Evolutionary conservation across 306 rosid species (phyloP).

Genomic region (Prosopis cineraria): DNA sequence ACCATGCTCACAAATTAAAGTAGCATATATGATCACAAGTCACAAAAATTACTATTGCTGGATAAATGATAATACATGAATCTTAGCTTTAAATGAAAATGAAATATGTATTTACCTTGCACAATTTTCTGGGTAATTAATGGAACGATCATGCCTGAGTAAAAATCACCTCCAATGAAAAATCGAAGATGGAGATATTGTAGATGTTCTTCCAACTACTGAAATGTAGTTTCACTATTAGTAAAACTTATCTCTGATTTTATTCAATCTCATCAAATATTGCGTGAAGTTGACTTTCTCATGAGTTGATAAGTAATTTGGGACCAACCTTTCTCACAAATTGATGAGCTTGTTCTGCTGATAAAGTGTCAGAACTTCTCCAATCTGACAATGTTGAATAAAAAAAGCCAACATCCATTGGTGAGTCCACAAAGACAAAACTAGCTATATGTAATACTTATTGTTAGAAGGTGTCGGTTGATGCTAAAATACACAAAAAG

Average conservation of each 20-base stretch:
- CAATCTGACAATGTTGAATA: constrained; percentile 16
- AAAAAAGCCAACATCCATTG: constrained; percentile 27
- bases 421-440: constrained; percentile 30
- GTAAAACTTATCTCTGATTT: too few relatives aligned
- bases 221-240: not conserved
- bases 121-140: constrained; percentile 13
- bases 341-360: constrained; percentile 17
- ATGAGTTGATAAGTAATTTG: not conserved
- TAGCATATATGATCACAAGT: not conserved
- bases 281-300: not conserved
- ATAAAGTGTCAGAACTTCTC: constrained; percentile 10
- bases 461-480: too few relatives aligned
- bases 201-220: constrained; percentile 30
- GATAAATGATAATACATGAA: too few relatives aligned
- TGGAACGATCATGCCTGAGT: constrained; percentile 26
- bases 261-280: too few relatives aligned
- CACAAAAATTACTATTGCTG: too few relatives aligned
- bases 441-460: constrained; percentile 33
- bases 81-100: too few relatives aligned
- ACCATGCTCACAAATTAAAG: not conserved
- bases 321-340: constrained; percentile 19
- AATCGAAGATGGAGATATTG: constrained; percentile 24
- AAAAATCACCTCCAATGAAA: constrained; percentile 36
- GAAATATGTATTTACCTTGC: too few relatives aligned
- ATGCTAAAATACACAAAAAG: too few relatives aligned